Evolutionary conservation across 108 stramenopile species (phyloP), one percentile per base, ranked within the genome.

Genomic region (Fistulifera pelliculosa): DNA sequence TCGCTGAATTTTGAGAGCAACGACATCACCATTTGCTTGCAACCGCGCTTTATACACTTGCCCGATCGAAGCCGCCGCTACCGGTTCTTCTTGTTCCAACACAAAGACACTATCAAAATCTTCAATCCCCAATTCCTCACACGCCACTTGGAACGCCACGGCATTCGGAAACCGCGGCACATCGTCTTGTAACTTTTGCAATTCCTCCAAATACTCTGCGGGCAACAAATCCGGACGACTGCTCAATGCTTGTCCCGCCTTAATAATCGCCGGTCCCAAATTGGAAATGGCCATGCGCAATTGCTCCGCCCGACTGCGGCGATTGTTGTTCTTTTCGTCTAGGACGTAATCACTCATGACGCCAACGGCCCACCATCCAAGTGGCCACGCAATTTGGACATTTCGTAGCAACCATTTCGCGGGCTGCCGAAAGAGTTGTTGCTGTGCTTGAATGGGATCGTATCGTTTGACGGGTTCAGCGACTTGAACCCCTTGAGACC

Each of bases 141-240:
- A 79, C 12, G 95, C 90, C 40, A 81, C 83, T 14, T 52, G 56
- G 27, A 95, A 89, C 12, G 96, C 96, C 41, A 89, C 47, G 28
- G 75, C 72, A 62, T 91, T 93, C 40, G 70, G 59, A 58, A 94
- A 97, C 0, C 87, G 72, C 1, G 96, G 96, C 0, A 95, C 90
- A 51, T 94, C 85, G 61, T 97, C 96, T 61, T 97, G 96, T 38
- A 97, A 62, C 50, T 94, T 92, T 72, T 97, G 96, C 52, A 97
- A 71, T 56, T 95, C 92, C 40, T 93, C 86, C 62, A 97, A 58
- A 62, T 97, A 97, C 65, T 94, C 94, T 13, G 66, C 65, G 15
- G 96, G 96, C 18, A 97, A 61, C 49, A 97, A 76, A 65, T 97
- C 96, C 0, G 96, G 87, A 54, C 96, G 71, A 31, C 76, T 79